Base-by-base conservation (phyloP, 1,139 yeast species). In the Taiozyma sp. region DNA sequence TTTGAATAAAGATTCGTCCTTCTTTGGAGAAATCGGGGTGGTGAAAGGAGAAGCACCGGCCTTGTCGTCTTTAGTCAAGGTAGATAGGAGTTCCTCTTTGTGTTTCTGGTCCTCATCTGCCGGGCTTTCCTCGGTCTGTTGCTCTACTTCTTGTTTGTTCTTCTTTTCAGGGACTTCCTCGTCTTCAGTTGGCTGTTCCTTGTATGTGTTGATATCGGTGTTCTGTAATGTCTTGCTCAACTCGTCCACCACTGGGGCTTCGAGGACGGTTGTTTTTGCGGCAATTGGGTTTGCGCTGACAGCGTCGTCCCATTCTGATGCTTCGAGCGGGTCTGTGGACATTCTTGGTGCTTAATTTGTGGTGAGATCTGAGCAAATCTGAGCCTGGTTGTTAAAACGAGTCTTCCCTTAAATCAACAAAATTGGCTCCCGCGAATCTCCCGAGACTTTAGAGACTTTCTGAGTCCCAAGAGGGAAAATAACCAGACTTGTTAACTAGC, bases 281-380 rank as follows among this genome's bases (percentile, higher is more conserved):
- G 49, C 37, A n/a, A 45, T 44, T 1, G 59, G 55, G 32, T 54
- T 56, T 0, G 62, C 52, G 28, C 62, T 56, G 16, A 59, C 56
- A 10, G 51, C 63, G 32, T 62, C 65, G 34, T 53, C 62, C 65
- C 65, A 62, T 21, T 57, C 56, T 0, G 63, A 56, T n/a, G 59
- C 53, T 26, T 54, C 59, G 7, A 61, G 48, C 3, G 55, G 56
- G 13, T 60, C 61, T 24, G 61, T 59, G 2, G 55, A 42, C 63
- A 59, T 61, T 13, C 21, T 34, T 21, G 22, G 16, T 43, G 8
- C 4, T 26, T 13, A 2, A 14, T 19, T 19, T 19, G 19, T n/a
- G 35, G 19, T 14, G 35, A 13, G 10, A 13, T 14, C 5, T 24
- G 26, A 5, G 3, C 26, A 6, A 24, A 24, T 24, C 26, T 24